Conservation (phyloP, 2,329 filamentous ascomycete species). For the Dichotomopilus funicola region DNA sequence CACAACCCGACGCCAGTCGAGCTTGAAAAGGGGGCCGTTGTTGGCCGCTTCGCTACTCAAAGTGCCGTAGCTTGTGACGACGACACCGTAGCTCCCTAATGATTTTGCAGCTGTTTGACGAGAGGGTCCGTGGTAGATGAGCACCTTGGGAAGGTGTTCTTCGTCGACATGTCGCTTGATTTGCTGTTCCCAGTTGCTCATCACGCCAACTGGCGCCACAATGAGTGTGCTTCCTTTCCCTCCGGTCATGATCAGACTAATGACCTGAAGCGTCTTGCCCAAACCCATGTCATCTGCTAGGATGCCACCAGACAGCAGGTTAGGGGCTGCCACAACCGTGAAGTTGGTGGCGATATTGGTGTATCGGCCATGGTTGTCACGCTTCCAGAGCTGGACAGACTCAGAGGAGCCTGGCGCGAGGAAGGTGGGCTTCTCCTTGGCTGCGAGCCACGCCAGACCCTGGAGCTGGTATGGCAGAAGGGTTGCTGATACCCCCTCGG, state of each 20-base stretch:
- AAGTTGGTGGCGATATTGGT: conserved; percentile 68
- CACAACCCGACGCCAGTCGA: conserved; percentile 72
- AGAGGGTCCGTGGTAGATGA: conserved; percentile 66
- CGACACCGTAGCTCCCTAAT: conserved; percentile 62
- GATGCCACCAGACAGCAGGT: conserved; percentile 72
- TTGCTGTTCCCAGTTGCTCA: conserved; percentile 86
- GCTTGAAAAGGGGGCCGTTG: conserved; percentile 37
- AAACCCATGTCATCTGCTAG: conserved; percentile 90
- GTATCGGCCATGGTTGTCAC: conserved; percentile 40
- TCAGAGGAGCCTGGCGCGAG: conserved; percentile 54
- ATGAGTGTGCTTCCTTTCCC: conserved; percentile 64
- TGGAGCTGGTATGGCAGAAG: conserved; percentile 77
- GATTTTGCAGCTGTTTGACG: conserved; percentile 49
- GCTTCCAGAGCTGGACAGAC: conserved; percentile 73
- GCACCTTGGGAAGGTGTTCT: conserved; percentile 56
- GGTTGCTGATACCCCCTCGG: conserved; percentile 54
- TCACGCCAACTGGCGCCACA: conserved; percentile 73
- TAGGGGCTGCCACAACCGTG: conserved; percentile 49
- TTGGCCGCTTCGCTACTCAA: conserved; percentile 53
- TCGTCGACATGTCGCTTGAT: conserved; percentile 63
- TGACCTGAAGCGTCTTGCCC: conserved; percentile 82
- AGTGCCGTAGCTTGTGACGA: conserved; percentile 80
- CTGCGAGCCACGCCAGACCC: conserved; percentile 74
- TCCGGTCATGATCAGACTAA: conserved; percentile 64
- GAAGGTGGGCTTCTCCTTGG: conserved; percentile 64